Conservation (phyloP, 768 basidiomycete species). For the Candolleomyces aberdarensis region DNA sequence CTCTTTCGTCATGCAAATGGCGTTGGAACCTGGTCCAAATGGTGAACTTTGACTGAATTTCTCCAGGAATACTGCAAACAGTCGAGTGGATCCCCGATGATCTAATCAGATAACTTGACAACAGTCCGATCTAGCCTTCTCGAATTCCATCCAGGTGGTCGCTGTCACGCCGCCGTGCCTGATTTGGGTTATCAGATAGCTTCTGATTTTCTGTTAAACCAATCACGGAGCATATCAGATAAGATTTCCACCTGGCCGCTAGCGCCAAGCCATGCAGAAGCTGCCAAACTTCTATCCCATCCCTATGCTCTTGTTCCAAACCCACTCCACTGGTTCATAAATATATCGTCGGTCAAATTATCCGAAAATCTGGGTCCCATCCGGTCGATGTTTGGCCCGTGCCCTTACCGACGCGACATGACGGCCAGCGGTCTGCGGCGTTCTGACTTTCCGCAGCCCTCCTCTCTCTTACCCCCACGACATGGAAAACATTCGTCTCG, state of each 20-base stretch:
- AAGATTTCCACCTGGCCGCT: constrained; percentile 19
- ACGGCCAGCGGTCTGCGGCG: too few relatives aligned
- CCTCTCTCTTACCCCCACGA: background rate
- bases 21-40: background rate
- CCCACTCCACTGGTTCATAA: too few relatives aligned
- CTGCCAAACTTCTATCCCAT: too few relatives aligned
- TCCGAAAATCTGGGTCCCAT: too few relatives aligned
- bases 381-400: too few relatives aligned
- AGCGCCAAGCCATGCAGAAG: constrained; percentile 6
- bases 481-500: background rate
- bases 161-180: constrained; percentile 24
- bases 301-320: too few relatives aligned
- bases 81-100: background rate
- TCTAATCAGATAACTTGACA: constrained; percentile 8
- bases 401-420: too few relatives aligned
- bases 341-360: too few relatives aligned
- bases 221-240: constrained; percentile 29
- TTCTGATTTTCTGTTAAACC: constrained; percentile 11
- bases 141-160: constrained; percentile 15
- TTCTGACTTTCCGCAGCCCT: too few relatives aligned
- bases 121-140: background rate
- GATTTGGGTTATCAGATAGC: constrained; percentile 26
- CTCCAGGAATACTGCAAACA: background rate
- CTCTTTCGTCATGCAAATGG: background rate
- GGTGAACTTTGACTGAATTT: background rate